Evolutionary conservation across 306 rosid genomes (phyloP), one percentile per base, ranked within the genome.

Genomic region (Fagus sylvatica): DNA sequence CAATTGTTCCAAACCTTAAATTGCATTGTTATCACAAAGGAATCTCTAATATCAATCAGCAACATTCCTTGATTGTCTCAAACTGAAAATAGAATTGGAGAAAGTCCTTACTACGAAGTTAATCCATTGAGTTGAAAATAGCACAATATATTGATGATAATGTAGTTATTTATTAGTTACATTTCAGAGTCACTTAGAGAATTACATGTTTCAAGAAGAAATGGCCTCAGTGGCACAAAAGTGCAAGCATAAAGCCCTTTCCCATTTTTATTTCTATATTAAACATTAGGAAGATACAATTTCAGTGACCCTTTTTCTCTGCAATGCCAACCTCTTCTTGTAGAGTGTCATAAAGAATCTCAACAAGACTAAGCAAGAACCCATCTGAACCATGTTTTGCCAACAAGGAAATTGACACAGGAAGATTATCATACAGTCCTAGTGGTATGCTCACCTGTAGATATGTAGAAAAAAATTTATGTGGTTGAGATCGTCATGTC

Each of bases 391-490:
- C 97, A 57, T 89, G 90, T 53, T 73, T 85, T 37, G 95, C 97
- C 85, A 94, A 30, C 79, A 94, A 70, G 53, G 98, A 94, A 79
- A 94, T 75, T 49, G 98, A 83, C 71, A 87, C 72, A 28, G 98
- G 97, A 80, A 94, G 90, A 49, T 78, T 71, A 48, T 89, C 77
- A 55, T 86, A 75, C 88, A 86, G 43, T 73, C 96, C 94, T 49
- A 91, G 84, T 33, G 99, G 98, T 69, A 95, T 84, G 87, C 79
- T 91, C 78, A 93, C 97, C 99, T 95, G 84, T 41, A 78, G 37
- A 59, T 54, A 71, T 53, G 69, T 28, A 32, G 39, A 70, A 67
- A 51, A 15, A 79, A 16, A 22, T 78, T 36, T 46, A 17, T 46
- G n/a, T 3, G 16, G 66, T 4, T 5, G 32, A 6, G 70, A 51